phyloP scores from a whole-genome alignment of 176 grass and related monocot species.

The Raddia distichophylla region DNA sequence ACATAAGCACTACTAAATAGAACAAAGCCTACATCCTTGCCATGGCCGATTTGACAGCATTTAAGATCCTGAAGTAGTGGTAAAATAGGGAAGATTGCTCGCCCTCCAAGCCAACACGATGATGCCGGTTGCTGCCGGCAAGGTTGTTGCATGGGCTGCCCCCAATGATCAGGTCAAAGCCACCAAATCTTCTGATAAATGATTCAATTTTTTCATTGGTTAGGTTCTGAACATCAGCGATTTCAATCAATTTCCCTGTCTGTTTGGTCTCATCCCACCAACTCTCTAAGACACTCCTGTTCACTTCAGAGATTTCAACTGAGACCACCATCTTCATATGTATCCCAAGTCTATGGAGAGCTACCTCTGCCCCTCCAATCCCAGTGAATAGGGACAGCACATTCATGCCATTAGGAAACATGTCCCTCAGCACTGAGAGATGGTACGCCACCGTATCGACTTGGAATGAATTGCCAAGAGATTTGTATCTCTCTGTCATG shows the following conservation, averaged over 20 bases:
- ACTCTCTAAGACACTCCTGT: slow-evolving; percentile 46
- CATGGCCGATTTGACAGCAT: slow-evolving; percentile 56
- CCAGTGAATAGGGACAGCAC: slow-evolving; percentile 75
- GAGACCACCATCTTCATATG: slow-evolving; percentile 64
- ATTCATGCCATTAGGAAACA: slow-evolving; percentile 65
- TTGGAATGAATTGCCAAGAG: slow-evolving; percentile 88
- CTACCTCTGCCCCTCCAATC: slow-evolving; percentile 85
- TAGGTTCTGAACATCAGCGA: slow-evolving; percentile 53
- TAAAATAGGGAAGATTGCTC: slow-evolving; percentile 70
- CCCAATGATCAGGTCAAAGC: slow-evolving; percentile 73
- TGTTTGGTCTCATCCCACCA: slow-evolving; percentile 80
- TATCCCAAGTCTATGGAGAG: slow-evolving; percentile 71
- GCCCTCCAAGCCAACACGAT: slow-evolving; percentile 68
- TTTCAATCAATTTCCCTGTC: slow-evolving; percentile 56
- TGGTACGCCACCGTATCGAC: slow-evolving; percentile 84
- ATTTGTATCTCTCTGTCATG: slow-evolving; percentile 65
- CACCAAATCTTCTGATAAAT: slow-evolving; percentile 43
- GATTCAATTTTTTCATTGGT: slow-evolving; percentile 28
- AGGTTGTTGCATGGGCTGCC: slow-evolving; percentile 88
- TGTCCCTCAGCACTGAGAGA: slow-evolving; percentile 63
- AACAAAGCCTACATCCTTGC: slow-evolving; percentile 13
- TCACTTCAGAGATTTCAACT: slow-evolving; percentile 64
- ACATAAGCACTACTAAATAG: neutral
- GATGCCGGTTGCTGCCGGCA: slow-evolving; percentile 65
- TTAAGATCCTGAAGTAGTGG: slow-evolving; percentile 69